phyloP scores from a whole-genome alignment of 2,329 filamentous ascomycete genomes.

The Cadophora malorum region DNA sequence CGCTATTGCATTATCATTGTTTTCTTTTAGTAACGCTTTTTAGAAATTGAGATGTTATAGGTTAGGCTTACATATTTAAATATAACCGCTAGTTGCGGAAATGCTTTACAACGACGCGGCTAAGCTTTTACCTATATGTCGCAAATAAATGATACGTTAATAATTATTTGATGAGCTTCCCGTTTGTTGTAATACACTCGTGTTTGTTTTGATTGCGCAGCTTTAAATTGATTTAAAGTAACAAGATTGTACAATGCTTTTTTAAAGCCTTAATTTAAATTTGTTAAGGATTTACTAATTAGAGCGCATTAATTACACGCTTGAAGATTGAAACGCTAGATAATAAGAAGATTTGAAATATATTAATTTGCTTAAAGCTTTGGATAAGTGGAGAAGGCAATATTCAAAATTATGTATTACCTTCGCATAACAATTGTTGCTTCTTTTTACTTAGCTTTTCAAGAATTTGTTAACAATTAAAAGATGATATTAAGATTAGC shows the following conservation, averaged over 20 bases:
- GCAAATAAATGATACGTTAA: neutral
- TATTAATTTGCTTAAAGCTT: neutral
- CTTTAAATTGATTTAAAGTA: neutral
- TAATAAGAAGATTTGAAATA: neutral
- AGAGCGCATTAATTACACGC: neutral
- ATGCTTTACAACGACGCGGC: neutral
- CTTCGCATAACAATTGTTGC: neutral
- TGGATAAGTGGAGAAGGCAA: neutral
- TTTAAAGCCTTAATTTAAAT: neutral
- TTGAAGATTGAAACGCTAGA: neutral
- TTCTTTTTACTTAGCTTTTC: neutral
- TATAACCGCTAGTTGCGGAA: neutral
- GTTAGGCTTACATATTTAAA: neutral
- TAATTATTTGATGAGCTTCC: neutral
- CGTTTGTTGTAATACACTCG: neutral
- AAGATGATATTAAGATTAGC: neutral
- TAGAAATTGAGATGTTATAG: slow-evolving; percentile 11
- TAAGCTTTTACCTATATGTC: neutral
- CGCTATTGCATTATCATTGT: slow-evolving; percentile 29
- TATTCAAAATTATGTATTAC: neutral
- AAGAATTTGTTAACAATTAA: neutral
- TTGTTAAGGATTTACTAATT: neutral
- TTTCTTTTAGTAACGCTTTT: slow-evolving; percentile 16
- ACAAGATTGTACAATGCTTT: neutral
- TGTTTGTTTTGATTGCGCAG: neutral